Conservation (phyloP, 306 rosid species). For the Bauhinia variegata region DNA sequence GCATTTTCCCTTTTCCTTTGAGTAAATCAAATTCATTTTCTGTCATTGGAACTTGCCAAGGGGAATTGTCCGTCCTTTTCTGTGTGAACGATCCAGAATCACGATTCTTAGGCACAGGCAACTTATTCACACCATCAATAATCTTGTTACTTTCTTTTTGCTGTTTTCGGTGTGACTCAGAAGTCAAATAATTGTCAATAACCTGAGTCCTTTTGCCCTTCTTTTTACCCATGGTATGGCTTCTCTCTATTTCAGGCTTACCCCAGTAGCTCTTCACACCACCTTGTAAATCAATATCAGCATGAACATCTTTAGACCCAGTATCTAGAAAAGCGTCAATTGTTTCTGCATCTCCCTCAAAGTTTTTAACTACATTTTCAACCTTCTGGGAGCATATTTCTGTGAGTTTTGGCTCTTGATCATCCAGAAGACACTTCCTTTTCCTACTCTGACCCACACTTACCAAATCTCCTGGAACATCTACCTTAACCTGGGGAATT, state of each 20-base stretch:
- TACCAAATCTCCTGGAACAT: conserved; percentile 53
- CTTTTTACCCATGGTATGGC: conserved; percentile 54
- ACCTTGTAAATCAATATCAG: conserved; percentile 46
- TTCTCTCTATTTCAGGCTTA: conserved; percentile 52
- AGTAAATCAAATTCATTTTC: conserved; percentile 55
- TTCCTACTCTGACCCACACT: conserved; percentile 53
- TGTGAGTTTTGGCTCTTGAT: conserved; percentile 51
- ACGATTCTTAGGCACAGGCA: conserved; percentile 34
- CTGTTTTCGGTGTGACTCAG: conserved; percentile 45
- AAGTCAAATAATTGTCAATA: conserved; percentile 43
- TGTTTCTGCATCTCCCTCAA: conserved; percentile 47
- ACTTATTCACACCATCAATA: conserved; percentile 39
- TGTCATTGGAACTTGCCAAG: conserved; percentile 40
- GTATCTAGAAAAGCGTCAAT: conserved; percentile 31
- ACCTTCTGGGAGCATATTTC: conserved; percentile 40
- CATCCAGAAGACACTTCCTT: conserved; percentile 65
- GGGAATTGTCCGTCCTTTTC: conserved; percentile 47
- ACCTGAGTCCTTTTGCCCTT: conserved; percentile 58
- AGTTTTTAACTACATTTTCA: conserved; percentile 42
- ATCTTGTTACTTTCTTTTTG: conserved; percentile 45
- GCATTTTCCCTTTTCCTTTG: conserved; percentile 67
- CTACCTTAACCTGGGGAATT: conserved; percentile 51
- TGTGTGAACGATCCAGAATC: conserved; percentile 42
- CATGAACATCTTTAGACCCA: conserved; percentile 45
- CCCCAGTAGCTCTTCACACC: conserved; percentile 45